Percentiles rank a stretch among this genome's conserved stretches.
Conservation (phyloP, 2,329 filamentous ascomycete genomes). For the Nothopassalora personata region DNA sequence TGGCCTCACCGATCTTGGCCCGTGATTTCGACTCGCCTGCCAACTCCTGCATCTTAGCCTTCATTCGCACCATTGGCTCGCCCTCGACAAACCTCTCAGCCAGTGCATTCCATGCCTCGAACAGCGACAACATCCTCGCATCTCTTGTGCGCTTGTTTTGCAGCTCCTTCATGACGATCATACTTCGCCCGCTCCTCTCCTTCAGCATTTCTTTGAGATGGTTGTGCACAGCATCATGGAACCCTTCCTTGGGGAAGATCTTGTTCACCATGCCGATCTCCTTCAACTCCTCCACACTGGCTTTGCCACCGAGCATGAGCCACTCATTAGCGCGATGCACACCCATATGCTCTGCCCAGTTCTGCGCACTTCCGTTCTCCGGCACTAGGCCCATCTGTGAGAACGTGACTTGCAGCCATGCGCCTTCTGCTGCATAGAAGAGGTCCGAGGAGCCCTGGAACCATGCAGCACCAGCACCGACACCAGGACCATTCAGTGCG, state of each 20-base stretch:
- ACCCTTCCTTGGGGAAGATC: constrained; percentile 24
- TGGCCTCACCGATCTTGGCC: neutral
- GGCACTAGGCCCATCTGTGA: constrained; percentile 25
- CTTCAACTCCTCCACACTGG: constrained; percentile 23
- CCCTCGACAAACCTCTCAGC: constrained; percentile 27
- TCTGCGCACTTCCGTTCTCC: constrained; percentile 23
- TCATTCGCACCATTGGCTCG: constrained; percentile 26
- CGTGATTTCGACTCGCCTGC: constrained; percentile 19
- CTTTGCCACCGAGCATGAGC: constrained; percentile 26
- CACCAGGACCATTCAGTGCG: constrained; percentile 25
- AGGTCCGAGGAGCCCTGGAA: constrained; percentile 26
- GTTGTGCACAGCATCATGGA: constrained; percentile 22
- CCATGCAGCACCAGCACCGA: constrained; percentile 27
- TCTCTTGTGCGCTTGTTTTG: constrained; percentile 21
- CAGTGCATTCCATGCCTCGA: constrained; percentile 22
- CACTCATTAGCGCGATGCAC: constrained; percentile 26
- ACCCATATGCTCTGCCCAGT: constrained; percentile 25
- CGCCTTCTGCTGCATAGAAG: constrained; percentile 25
- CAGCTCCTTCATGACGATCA: constrained; percentile 29
- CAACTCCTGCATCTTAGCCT: constrained; percentile 27
- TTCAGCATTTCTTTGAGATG: constrained; percentile 24
- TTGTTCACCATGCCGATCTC: constrained; percentile 25
- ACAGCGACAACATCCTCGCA: constrained; percentile 22
- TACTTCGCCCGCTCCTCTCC: constrained; percentile 23
- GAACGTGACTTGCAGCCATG: constrained; percentile 28